Evolutionary conservation across 2,329 filamentous ascomycete species (phyloP).

Genomic region (Monilinia fructigena): DNA sequence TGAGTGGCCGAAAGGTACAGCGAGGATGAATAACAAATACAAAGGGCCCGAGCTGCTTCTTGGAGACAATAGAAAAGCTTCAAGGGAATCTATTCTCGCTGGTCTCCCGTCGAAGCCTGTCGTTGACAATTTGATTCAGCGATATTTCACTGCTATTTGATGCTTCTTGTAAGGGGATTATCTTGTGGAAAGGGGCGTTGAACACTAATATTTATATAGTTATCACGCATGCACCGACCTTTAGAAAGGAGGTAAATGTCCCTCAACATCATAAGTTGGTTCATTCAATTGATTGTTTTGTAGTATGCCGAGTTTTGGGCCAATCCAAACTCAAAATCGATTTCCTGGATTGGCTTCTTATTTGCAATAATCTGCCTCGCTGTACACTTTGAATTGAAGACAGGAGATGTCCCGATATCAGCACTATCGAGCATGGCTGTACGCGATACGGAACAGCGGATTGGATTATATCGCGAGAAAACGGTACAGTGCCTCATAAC

Average conservation of each 20-base stretch:
- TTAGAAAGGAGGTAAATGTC: slow-evolving; percentile 44
- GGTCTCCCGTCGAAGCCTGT: slow-evolving; percentile 49
- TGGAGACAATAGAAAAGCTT: slow-evolving; percentile 33
- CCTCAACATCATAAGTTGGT: not conserved
- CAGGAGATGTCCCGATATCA: slow-evolving; percentile 16
- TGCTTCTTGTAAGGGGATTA: slow-evolving; percentile 49
- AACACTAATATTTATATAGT: slow-evolving; percentile 17
- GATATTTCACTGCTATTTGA: slow-evolving; percentile 53
- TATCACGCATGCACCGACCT: slow-evolving; percentile 52
- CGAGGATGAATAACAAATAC: not conserved
- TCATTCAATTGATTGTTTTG: slow-evolving; percentile 17
- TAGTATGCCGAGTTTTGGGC: slow-evolving; percentile 39
- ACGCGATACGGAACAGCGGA: slow-evolving; percentile 43
- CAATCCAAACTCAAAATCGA: slow-evolving; percentile 37
- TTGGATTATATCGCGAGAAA: slow-evolving; percentile 50
- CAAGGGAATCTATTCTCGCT: slow-evolving; percentile 48
- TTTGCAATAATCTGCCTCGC: slow-evolving; percentile 35
- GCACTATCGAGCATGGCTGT: slow-evolving; percentile 49
- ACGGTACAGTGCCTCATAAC: slow-evolving; percentile 53
- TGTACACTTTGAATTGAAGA: slow-evolving; percentile 18
- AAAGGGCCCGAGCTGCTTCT: slow-evolving; percentile 32
- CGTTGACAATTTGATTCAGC: slow-evolving; percentile 50
- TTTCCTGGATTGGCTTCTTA: slow-evolving; percentile 55
- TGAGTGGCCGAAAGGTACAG: slow-evolving; percentile 6
- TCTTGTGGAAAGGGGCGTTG: not conserved